Evolutionary conservation across 164 flowering plant genomes (phyloP), one percentile per base, ranked within the genome.

Genomic region (Chimonanthus salicifolius): DNA sequence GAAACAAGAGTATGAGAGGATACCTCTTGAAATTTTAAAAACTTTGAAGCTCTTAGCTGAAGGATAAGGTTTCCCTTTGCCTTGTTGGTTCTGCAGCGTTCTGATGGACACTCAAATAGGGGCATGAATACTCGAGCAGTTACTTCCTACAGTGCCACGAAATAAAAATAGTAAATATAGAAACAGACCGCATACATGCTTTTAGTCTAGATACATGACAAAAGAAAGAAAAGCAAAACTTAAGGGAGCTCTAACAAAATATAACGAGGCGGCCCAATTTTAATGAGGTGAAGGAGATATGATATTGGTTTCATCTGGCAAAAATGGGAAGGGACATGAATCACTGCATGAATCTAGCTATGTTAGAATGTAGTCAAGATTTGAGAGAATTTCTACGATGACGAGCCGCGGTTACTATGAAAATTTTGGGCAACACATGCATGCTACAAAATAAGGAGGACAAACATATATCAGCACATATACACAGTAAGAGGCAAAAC

Each of bases 21-120:
- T 71, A 92, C 99, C 99, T 96, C 99, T 79, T 96, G 99, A 83
- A 92, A 94, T 85, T 86, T 96, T 80, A 92, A 72, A 80, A 96
- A 96, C 80, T 96, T 96, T 54, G 99, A 96, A 76, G 99, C 99
- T 81, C 99, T 86, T 13, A 94, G 94, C 83, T 96, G 99, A 78
- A 94, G 97, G 50, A 90, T 90, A 49, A 92, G 90, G 73, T 89
- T 91, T 43, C 99, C 99, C 78, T 89, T 91, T 18, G 88, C 71
- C 2, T 68, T 83, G 80, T 96, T 96, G 74, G 58, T 71, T 50
- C 62, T 73, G 76, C 99, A 96, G 16, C 94, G 93, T 2, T 8
- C 74, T 6, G 98, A 87, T 77, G 98, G 98, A 75, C 99, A 96
- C 79, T 90, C 92, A 83, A 91, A 88, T 50, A 96, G 85, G 21